Conservation (phyloP, 495 filamentous ascomycete species). For the Patellaria atrata region DNA sequence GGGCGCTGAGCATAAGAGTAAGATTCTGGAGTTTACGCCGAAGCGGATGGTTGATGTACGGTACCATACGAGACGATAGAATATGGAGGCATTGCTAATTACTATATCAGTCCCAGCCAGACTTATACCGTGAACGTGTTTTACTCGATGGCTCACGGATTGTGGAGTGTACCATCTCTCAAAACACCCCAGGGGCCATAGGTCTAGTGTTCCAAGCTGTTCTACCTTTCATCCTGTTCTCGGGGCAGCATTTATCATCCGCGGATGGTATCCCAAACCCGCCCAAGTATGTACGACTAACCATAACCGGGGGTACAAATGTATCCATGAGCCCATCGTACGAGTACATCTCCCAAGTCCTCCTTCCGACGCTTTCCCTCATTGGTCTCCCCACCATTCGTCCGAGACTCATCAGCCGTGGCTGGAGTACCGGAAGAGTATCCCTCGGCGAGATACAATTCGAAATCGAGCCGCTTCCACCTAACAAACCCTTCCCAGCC, state of each 20-base stretch:
- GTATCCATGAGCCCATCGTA: constrained; percentile 54
- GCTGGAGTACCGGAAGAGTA: constrained; percentile 50
- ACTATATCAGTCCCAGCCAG: too few species aligned
- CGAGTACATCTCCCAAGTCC: constrained; percentile 65
- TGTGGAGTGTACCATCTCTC: constrained; percentile 4
- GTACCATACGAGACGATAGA: constrained; percentile 5
- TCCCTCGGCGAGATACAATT: constrained; percentile 46
- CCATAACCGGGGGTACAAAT: constrained; percentile 68
- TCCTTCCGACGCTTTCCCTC: constrained; percentile 51
- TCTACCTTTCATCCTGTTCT: constrained; percentile 60
- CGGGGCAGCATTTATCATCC: constrained; percentile 21
- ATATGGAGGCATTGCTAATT: too few species aligned
- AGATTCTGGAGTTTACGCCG: constrained; percentile 26
- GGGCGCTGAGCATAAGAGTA: constrained; percentile 34
- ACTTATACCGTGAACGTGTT: too few species aligned
- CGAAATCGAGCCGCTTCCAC: constrained; percentile 37
- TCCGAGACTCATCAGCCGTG: constrained; percentile 41
- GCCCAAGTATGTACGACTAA: constrained; percentile 25
- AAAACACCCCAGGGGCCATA: constrained; percentile 36
- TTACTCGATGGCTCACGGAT: not conserved
- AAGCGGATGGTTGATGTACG: constrained; percentile 5
- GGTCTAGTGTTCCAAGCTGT: constrained; percentile 71
- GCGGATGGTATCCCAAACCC: not conserved
- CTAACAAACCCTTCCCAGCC: constrained; percentile 31
- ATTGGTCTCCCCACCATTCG: constrained; percentile 46